Evolutionary conservation across 2,329 filamentous ascomycete species (phyloP), one percentile per base, ranked within the genome.

Genomic region (Claviceps spartinae): DNA sequence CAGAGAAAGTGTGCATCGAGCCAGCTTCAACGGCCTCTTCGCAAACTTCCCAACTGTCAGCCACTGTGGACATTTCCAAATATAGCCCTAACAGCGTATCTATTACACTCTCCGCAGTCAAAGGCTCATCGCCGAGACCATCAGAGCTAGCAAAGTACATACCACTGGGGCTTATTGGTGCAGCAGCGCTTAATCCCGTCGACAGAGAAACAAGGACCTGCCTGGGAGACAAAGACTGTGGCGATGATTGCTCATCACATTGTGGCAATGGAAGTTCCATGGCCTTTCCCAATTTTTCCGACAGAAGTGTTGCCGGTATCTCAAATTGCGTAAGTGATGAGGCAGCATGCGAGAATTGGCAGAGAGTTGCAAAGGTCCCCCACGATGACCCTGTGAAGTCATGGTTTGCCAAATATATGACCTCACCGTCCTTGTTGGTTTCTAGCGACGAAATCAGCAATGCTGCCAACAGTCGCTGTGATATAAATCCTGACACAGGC

Each of bases 401-500:
- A 5, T 54, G 52, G 52, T 24, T 48, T 24, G 30, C 40, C 49
- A 49, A 49, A 22, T 38, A 44, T 26, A 9, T 46, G 14, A 40
- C 37, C 11, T 48, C 45, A 14, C 46, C 52, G 13, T 48, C 41
- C 16, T 5, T 46, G 9, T 2, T 34, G 6, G 18, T 54, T 36
- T 9, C 49, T 14, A 22, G 20, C 14, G 45, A 42, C 3, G 20
- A 22, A 34, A 24, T 51, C 24, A 9, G 24, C 13, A 13, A 48
- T 8, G 7, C 20, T 26, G 36, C 9, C 24, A 34, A 34, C 30
- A 45, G 37, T 16, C 9, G 49, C 8, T 60, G 60, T 22, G 72
- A 71, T 18, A 59, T 76, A 2, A 58, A 75, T 48, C 61, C 71
- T 0, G 20, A 45, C 1, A 68, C 61, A 0, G 72, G 72, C 3